A percentile compares a stretch with the other conserved stretches of the same genome.
Evolutionary conservation across 2,329 filamentous ascomycete species (phyloP).

Genomic region (Trichoderma atrobrunneum): DNA sequence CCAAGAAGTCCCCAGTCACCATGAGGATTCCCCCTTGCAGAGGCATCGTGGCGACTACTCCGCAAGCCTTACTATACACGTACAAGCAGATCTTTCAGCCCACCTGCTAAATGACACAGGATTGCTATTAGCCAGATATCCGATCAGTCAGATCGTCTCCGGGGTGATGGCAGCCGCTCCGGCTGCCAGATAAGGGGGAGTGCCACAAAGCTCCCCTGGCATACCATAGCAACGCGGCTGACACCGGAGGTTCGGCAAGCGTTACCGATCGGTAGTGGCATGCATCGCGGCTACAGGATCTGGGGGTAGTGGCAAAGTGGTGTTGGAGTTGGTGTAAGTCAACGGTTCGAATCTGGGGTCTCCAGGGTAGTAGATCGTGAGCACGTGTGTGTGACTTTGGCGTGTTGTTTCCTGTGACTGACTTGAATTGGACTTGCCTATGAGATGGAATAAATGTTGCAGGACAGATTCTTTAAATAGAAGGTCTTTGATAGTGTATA

Average conservation of each 20-base stretch:
- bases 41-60: neutral
- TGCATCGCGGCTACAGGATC: neutral
- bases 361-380: neutral
- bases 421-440: neutral
- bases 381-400: neutral
- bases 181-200: neutral
- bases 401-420: neutral
- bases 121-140: neutral
- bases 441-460: neutral
- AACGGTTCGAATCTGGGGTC: neutral
- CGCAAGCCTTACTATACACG: neutral
- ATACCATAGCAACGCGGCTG: neutral
- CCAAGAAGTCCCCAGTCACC: neutral
- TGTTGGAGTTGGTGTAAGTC: neutral
- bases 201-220: neutral
- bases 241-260: neutral
- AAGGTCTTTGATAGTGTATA: neutral
- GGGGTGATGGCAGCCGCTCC: too few species aligned
- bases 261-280: neutral
- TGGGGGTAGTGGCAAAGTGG: neutral
- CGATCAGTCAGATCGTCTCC: neutral
- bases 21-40: neutral
- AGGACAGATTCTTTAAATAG: neutral
- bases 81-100: neutral
- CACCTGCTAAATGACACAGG: too few species aligned